Conservation (phyloP, 768 basidiomycete genomes). For the Boletales sp. region DNA sequence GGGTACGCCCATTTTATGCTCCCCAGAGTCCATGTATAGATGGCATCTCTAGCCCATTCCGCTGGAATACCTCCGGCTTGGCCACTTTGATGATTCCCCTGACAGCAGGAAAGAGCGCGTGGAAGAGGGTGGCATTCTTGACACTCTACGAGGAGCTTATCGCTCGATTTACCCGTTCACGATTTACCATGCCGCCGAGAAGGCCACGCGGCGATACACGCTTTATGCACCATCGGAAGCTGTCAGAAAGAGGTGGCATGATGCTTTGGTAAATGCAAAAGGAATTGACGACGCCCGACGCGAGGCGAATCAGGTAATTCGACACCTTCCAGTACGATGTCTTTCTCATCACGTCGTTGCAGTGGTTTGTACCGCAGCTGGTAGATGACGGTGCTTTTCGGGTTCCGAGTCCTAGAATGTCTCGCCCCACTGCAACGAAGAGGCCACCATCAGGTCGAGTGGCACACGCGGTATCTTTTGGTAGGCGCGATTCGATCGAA, state of each 20-base stretch:
- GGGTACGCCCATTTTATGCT: conserved; percentile 43
- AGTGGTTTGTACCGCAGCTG: conserved; percentile 67
- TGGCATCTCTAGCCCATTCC: conserved; percentile 61
- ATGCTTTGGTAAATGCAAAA: conserved; percentile 57
- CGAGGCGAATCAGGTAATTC: conserved; percentile 67
- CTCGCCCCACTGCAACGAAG: conserved; percentile 26
- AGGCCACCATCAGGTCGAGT: conserved; percentile 53
- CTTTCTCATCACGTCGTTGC: conserved; percentile 8
- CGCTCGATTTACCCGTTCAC: conserved; percentile 72
- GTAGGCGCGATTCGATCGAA: conserved; percentile 37
- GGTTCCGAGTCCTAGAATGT: conserved; percentile 35
- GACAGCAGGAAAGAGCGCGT: conserved; percentile 63
- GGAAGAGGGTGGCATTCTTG: conserved; percentile 57
- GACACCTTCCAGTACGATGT: neutral
- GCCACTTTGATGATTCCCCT: conserved; percentile 52
- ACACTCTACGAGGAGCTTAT: conserved; percentile 49
- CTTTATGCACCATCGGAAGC: conserved; percentile 61
- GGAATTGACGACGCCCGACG: conserved; percentile 59
- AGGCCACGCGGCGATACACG: conserved; percentile 61
- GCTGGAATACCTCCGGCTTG: conserved; percentile 72
- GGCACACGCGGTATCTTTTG: conserved; percentile 56
- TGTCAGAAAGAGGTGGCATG: conserved; percentile 60
- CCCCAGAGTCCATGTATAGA: conserved; percentile 4
- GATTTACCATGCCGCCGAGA: conserved; percentile 64
- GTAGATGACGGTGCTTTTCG: conserved; percentile 65